Evolutionary conservation across 2,329 filamentous ascomycete species (phyloP).

Genomic region (Fusarium nematophilum): DNA sequence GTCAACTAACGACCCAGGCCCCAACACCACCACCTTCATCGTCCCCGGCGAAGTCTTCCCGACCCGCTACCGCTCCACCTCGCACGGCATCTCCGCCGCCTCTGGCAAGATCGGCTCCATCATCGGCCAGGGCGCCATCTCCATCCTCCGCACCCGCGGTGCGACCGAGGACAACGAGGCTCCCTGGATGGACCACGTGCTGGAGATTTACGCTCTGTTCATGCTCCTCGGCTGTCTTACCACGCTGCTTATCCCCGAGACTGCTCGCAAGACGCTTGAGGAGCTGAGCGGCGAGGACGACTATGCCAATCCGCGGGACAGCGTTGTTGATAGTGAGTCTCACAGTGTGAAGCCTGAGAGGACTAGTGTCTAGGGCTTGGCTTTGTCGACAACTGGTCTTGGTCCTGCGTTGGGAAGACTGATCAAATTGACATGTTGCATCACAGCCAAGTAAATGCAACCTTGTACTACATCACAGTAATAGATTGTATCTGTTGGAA

Average conservation of each 20-base stretch:
- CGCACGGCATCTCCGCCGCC: conserved; percentile 68
- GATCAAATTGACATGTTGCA: background rate
- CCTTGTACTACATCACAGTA: background rate
- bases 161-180: conserved; percentile 51
- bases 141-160: conserved; percentile 62
- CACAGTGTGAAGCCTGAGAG: conserved; percentile 25
- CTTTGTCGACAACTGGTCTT: conserved; percentile 15
- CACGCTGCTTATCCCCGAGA: conserved; percentile 78
- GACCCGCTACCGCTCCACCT: conserved; percentile 67
- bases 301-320: conserved; percentile 36
- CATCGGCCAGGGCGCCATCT: conserved; percentile 68
- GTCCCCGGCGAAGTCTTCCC: conserved; percentile 68
- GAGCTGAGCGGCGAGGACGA: conserved; percentile 60
- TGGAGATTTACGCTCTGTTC: conserved; percentile 80
- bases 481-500: background rate
- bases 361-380: conserved; percentile 28
- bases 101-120: conserved; percentile 67
- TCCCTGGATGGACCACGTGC: conserved; percentile 82
- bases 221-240: conserved; percentile 79
- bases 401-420: background rate
- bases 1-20: conserved; percentile 45
- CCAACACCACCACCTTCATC: conserved; percentile 68
- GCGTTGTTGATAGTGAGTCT: conserved; percentile 21
- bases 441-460: background rate
- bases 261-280: conserved; percentile 79